These are phyloP conservation scores for Chrysanthemum makinoi DNA, from an alignment of 129 eudicot genomes.

Conservation along the genomic window DNA sequence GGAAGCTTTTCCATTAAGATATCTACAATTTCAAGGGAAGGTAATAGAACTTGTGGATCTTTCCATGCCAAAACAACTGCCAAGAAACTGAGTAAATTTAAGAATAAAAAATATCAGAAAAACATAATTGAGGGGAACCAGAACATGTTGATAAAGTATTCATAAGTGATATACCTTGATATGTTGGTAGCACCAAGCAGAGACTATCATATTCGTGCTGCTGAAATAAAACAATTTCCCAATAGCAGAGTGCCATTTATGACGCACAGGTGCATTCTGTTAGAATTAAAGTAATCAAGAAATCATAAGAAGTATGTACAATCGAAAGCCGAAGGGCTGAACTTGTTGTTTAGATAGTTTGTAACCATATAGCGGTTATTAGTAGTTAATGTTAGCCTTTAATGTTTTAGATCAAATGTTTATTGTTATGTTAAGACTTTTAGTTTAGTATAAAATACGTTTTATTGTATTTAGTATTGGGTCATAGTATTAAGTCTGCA, in stretches of 20 bases:
- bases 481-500: too few species aligned
- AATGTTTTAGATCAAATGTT: too few species aligned
- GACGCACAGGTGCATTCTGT: conserved; percentile 83
- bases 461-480: too few species aligned
- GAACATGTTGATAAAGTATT: background rate
- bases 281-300: too few species aligned
- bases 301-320: too few species aligned
- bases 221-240: conserved; percentile 87
- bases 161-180: conserved; percentile 55
- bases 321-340: too few species aligned
- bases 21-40: conserved; percentile 86
- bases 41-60: conserved; percentile 84
- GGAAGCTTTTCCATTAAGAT: conserved; percentile 90
- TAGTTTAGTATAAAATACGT: too few species aligned
- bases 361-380: too few species aligned
- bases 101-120: background rate
- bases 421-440: too few species aligned
- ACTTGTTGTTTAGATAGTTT: too few species aligned
- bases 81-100: conserved; percentile 51
- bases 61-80: conserved; percentile 92
- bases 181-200: conserved; percentile 56
- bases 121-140: conserved; percentile 1
- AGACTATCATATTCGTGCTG: conserved; percentile 66
- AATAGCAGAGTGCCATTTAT: conserved; percentile 81
- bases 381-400: too few species aligned